Percentiles rank a stretch among this genome's conserved stretches.
These are phyloP conservation scores for Trichoderma sp. DNA, from an alignment of 2,329 filamentous ascomycete species.

Conservation along the genomic window DNA sequence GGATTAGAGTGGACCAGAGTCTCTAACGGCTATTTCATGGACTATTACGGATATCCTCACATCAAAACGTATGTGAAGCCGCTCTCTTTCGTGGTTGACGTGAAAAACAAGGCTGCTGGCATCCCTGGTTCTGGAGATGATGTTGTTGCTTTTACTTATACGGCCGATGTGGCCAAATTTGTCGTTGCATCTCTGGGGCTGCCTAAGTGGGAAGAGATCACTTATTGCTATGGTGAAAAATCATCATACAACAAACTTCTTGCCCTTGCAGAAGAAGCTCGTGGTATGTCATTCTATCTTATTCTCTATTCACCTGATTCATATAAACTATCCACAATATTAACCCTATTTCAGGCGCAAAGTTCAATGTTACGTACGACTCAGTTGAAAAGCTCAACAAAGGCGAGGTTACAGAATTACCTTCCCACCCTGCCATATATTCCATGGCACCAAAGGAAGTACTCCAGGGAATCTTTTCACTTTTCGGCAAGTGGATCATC, in stretches of 20 bases:
- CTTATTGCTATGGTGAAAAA: slow-evolving; percentile 3
- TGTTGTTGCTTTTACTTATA: slow-evolving; percentile 4
- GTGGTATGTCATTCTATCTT: neutral
- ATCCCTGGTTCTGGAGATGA: slow-evolving; percentile 15
- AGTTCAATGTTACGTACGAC: slow-evolving; percentile 1
- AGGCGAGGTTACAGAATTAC: slow-evolving; percentile 12
- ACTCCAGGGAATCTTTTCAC: neutral
- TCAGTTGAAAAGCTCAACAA: neutral
- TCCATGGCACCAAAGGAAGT: neutral
- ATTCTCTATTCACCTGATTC: rapidly evolving
- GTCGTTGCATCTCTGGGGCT: neutral
- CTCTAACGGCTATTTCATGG: slow-evolving; percentile 16
- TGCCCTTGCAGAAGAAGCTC: slow-evolving; percentile 6
- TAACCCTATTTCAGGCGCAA: neutral
- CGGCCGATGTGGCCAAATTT: slow-evolving; percentile 12
- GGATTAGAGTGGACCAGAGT: slow-evolving; percentile 10
- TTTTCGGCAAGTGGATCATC: neutral
- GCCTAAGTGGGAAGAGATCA: slow-evolving; percentile 13
- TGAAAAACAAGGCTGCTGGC: slow-evolving; percentile 1
- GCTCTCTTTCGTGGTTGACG: neutral
- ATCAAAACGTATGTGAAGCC: slow-evolving; percentile 8
- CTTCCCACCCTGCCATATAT: neutral
- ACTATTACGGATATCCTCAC: slow-evolving; percentile 8
- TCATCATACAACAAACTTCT: neutral
- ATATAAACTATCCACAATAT: rapidly evolving